Evolutionary conservation across 495 filamentous ascomycete species (phyloP), one percentile per base, ranked within the genome.

Genomic region (Physcia stellaris): DNA sequence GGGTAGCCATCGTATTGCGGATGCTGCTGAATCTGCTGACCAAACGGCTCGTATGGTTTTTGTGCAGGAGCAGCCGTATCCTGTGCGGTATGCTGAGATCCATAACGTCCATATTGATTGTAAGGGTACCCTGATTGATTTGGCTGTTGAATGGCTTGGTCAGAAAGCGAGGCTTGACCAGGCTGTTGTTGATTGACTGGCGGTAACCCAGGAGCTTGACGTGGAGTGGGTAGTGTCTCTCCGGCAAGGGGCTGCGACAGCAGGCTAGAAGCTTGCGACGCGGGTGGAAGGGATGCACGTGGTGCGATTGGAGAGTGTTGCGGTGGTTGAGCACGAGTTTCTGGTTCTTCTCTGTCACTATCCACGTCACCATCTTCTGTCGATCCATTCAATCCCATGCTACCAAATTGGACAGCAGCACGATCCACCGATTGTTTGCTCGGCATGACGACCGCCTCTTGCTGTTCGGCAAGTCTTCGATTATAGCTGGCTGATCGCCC

Each of bases 371-470:
- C 71, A 31, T 76, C 69, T 37, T 80, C 71, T 10, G 68, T 55
- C 40, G 74, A 68, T 39, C 80, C 90, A 55, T 86, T 88, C 50
- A 96, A 56, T 41, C 81, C 88, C 71, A 99, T 83, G 53, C 84
- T 92, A 36, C 90, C 90, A 58, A 99, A 99, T 54, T 96, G 92
- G 29, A 99, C 85, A n/a, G 86, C 80, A 34, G 87, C 73, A 37
- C 85, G 78, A 54, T 94, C 86, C 6, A 98, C 83, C 27, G 86
- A 86, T 49, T 93, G 86, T 59, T 95, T 94, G n/a, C 85, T 86
- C 22, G 90, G 90, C 90, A 99, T 96, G 35, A 94, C 83, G 24
- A 99, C 90, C 13, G 87, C 84, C 57, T 99, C 92, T 53, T 88
- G 86, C 52, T 99, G 90, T 45, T 95, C 86, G 49, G 92, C 68